phyloP scores from a whole-genome alignment of 2,329 filamentous ascomycete genomes.

The Ascochyta viciae-villosae region DNA sequence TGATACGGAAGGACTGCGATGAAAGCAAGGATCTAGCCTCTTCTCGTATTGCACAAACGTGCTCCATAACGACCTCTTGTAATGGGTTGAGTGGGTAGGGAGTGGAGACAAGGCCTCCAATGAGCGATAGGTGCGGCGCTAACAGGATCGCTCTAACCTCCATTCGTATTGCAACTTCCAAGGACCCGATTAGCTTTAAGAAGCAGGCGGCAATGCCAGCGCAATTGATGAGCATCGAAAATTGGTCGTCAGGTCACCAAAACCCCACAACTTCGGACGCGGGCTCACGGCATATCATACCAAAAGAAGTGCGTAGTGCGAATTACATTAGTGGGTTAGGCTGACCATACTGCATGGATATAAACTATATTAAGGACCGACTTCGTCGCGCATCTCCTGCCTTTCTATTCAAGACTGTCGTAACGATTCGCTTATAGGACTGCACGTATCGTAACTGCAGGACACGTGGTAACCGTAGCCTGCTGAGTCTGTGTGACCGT shows the following conservation, averaged over 20 bases:
- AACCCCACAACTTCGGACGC: no score
- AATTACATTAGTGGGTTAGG: not conserved
- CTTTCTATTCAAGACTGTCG: not conserved
- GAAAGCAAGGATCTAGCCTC: not conserved
- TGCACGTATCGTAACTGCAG: not conserved
- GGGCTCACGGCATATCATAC: no score
- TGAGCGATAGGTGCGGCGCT: not conserved
- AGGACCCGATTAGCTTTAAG: not conserved
- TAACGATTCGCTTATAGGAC: not conserved
- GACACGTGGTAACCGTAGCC: slow-evolving; percentile 12
- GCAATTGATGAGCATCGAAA: not conserved
- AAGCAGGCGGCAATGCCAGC: no score
- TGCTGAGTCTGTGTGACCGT: not conserved
- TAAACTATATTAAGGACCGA: slow-evolving; percentile 5
- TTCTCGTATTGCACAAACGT: not conserved
- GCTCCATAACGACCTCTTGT: not conserved
- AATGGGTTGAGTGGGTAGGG: not conserved
- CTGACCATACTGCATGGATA: not conserved
- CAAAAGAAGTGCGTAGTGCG: not conserved
- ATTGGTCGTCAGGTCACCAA: not conserved
- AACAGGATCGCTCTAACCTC: slow-evolving; percentile 1
- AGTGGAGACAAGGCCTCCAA: slow-evolving; percentile 3
- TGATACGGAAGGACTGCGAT: not conserved
- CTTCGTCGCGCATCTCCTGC: not conserved
- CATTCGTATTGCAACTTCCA: not conserved